Percentiles rank a stretch among this genome's conserved stretches.
Evolutionary conservation across 441 rosid genomes (phyloP).

Genomic region (Croton laevigatus): DNA sequence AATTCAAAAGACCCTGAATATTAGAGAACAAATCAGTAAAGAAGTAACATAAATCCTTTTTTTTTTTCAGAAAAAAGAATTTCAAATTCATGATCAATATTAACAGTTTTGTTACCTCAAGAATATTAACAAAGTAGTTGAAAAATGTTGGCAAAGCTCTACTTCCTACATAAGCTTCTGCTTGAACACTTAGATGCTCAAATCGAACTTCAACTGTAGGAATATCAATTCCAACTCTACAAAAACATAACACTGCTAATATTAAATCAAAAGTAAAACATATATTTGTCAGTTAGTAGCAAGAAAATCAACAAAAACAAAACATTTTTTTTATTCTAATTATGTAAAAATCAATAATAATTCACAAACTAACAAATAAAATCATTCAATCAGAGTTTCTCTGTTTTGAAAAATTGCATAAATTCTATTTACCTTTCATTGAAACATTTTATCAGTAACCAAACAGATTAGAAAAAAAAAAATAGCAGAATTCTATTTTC

Average conservation of each 20-base stretch:
- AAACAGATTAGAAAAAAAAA: background rate
- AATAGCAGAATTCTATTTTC: no score
- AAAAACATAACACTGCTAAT: no score
- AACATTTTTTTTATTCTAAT: no score
- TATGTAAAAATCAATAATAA: background rate
- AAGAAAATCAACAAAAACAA: no score
- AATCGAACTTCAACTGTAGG: slow-evolving; percentile 74
- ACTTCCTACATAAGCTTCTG: slow-evolving; percentile 62
- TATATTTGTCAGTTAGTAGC: no score
- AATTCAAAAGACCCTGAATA: slow-evolving; percentile 39
- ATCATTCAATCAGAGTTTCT: background rate
- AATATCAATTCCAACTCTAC: slow-evolving; percentile 35
- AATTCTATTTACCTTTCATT: background rate
- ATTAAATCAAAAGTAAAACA: no score
- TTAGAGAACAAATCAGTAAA: background rate
- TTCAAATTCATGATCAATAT: background rate
- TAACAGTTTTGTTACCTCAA: slow-evolving; percentile 38
- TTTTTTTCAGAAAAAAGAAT: background rate
- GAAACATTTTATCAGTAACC: background rate
- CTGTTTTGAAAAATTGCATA: background rate
- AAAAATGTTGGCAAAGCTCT: slow-evolving; percentile 65
- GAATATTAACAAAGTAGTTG: slow-evolving; percentile 40
- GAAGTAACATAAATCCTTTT: background rate
- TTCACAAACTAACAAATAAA: background rate
- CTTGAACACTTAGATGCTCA: slow-evolving; percentile 59